These are phyloP conservation scores for Penicillium sp. DNA, from an alignment of 2,329 filamentous ascomycete genomes.

Conservation along the genomic window DNA sequence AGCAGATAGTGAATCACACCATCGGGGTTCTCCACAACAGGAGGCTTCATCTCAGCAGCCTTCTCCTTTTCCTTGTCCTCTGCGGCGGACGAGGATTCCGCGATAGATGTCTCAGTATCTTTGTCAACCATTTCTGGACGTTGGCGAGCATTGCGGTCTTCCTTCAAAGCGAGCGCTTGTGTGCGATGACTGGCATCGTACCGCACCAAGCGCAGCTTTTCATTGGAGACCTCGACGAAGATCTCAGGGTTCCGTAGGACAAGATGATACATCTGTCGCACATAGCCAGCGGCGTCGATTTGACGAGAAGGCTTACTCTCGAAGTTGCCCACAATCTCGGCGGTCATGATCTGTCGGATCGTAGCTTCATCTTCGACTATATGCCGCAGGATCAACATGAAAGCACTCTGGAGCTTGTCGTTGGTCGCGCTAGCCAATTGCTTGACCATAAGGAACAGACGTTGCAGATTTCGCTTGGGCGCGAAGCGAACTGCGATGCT, in stretches of 20 bases:
- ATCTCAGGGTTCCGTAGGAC: slow-evolving; percentile 79
- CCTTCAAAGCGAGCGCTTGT: slow-evolving; percentile 57
- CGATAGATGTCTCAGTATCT: slow-evolving; percentile 36
- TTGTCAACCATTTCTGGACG: slow-evolving; percentile 26
- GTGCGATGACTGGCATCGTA: slow-evolving; percentile 60
- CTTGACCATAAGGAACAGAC: slow-evolving; percentile 92
- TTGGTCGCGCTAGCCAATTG: slow-evolving; percentile 81
- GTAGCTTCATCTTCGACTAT: slow-evolving; percentile 93
- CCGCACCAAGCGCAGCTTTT: slow-evolving; percentile 73
- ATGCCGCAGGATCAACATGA: slow-evolving; percentile 87
- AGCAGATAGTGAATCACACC: slow-evolving; percentile 94
- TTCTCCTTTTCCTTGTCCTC: slow-evolving; percentile 50
- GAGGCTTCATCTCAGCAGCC: slow-evolving; percentile 71
- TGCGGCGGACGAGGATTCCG: slow-evolving; percentile 17
- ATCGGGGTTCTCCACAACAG: slow-evolving; percentile 87
- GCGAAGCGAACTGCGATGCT: slow-evolving; percentile 74
- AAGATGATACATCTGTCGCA: slow-evolving; percentile 75
- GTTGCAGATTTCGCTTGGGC: slow-evolving; percentile 84
- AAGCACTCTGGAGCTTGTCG: slow-evolving; percentile 70
- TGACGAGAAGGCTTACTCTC: slow-evolving; percentile 59
- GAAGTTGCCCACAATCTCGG: slow-evolving; percentile 80
- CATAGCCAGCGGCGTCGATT: slow-evolving; percentile 71
- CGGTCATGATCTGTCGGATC: slow-evolving; percentile 86
- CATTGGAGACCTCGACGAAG: slow-evolving; percentile 85
- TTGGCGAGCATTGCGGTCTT: slow-evolving; percentile 33